Base-by-base conservation (phyloP, 257 asterid species). In the Craterostigma plantagineum region DNA sequence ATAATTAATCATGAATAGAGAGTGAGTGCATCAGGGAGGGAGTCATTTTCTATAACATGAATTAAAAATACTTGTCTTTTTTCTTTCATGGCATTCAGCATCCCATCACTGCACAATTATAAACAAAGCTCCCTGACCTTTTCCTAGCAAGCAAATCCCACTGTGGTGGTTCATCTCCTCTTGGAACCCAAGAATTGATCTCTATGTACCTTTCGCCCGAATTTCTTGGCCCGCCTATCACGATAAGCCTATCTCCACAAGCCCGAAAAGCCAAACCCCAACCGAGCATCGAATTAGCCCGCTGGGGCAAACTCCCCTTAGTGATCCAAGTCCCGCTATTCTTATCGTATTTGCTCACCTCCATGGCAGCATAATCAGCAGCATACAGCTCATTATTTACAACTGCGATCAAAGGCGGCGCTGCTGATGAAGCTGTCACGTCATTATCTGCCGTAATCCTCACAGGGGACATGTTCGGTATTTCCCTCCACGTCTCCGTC, bases 61-160 rank as follows among this genome's bases (percentile, higher is more conserved):
- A 49, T 23, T 6, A 23, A 23, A 6, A 23, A 23, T 6, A 23
- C 30, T 6, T 2, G 2, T 23, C 30, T 23, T 23, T 23, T 6
- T 23, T 23, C 30, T 23, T n/a, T n/a, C n/a, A n/a, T 23, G 30
- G 2, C 6, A 6, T 50, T 79, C 76, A 90, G 77, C 99, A 83
- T 42, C 99, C 94, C 99, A 90, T 90, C 60, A 83, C 99, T 18
- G 99, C 91, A 63, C 96, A 90, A 54, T 90, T 90, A 71, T 83
- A 90, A 23, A 90, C 99, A 73, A 90, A 90, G 57, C 75, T 79
- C 14, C 79, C 78, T 0, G 91, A 77, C 16, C 65, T 63, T 54
- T 83, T 90, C n/a, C 66, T 63, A 13, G 92, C 98, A 4, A 90
- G 93, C 66, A 83, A 56, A 33, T 64, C 69, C 96, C 96, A 85